Base-by-base conservation (phyloP, 108 stramenopile genomes). In the Skeletonema marinoi region DNA sequence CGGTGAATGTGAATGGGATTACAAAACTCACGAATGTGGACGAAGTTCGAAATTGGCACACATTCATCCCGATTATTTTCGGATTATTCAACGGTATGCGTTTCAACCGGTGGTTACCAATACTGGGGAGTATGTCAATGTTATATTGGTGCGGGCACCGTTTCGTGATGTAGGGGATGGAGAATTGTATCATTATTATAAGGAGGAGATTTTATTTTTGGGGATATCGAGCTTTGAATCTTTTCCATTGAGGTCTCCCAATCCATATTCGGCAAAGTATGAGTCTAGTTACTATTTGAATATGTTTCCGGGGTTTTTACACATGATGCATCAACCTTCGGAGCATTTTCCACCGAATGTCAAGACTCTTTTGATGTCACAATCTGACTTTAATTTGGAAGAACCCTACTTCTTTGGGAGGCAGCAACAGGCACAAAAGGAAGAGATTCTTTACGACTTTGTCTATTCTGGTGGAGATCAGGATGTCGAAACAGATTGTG, bases 261-360 rank as follows among this genome's bases (percentile, higher is more conserved):
- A 85, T 73, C 84, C 84, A 25, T 78, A 70, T 31, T 71, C 70
- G 39, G 68, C 78, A 4, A 64, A n/a, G 3, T 70, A 48, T 66
- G 80, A 74, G 16, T 65, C 63, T 16, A 74, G 75, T 32, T 71
- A 75, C 61, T 81, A 81, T 36, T 56, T 75, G 25, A 75, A 71
- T 42, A 71, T 80, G 73, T 80, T 81, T 65, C 80, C 80, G 14
- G 80, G 80, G 61, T 81, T 81, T 81, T 64, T 81, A 29, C 80
- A 81, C 58, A 81, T 75, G 74, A 81, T 81, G 80, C 68, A 59
- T 42, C 38, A 81, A 46, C 80, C 80, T 31, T 56, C 74, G 2
- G 46, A 48, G 4, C 50, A 81, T 70, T 81, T 81, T 60, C 74
- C 80, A 30, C 4, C 19, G 2, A 21, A 60, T n/a, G 70, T 71